Base-by-base conservation (phyloP, 768 basidiomycete species). In the Asterophora lycoperdoides region DNA sequence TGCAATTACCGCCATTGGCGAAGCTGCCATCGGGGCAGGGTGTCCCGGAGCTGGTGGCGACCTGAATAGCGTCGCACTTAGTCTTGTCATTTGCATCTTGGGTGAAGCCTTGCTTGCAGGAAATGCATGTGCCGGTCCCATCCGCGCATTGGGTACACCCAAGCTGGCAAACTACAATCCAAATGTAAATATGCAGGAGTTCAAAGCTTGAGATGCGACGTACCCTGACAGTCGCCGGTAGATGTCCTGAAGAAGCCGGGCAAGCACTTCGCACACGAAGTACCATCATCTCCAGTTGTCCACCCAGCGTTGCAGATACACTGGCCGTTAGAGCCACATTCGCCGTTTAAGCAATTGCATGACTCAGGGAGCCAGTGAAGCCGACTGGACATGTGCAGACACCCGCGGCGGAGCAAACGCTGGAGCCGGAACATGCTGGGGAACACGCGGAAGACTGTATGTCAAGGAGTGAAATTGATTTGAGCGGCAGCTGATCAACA, bases 281-380 rank as follows among this genome's bases (percentile, higher is more conserved):
- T 90, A 6, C 89, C 88, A 56, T 89, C 84, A 40, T 69, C 68
- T 1, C 75, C 81, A 0, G 78, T 77, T 1, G 78, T 79, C 85
- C 86, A 94, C 0, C 92, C 92, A 0, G 81, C 61, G 56, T 84
- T 83, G 62, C 92, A 94, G 4, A 76, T 65, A 59, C 92, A 93
- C 52, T 84, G 79, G 0, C 86, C 83, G 48, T 78, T 76, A 0
- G 76, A 55, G 1, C 76, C 76, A 64, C 92, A 95, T 38, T 79
- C 64, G 2, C 92, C 92, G 57, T 93, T 93, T 42, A 84, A 53
- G 60, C 92, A 95, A 59, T 90, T 86, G 66, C 92, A 95, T 1
- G 75, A 76, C 30, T n/a, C n/a, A n/a, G n/a, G 4, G 81, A 63
- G 3, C 92, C 92, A 0, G 75, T 81, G 63, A 93, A 94, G 0